Evolutionary conservation across 306 rosid genomes (phyloP), one percentile per base, ranked within the genome.

Genomic region (Gastrolobium bilobum): DNA sequence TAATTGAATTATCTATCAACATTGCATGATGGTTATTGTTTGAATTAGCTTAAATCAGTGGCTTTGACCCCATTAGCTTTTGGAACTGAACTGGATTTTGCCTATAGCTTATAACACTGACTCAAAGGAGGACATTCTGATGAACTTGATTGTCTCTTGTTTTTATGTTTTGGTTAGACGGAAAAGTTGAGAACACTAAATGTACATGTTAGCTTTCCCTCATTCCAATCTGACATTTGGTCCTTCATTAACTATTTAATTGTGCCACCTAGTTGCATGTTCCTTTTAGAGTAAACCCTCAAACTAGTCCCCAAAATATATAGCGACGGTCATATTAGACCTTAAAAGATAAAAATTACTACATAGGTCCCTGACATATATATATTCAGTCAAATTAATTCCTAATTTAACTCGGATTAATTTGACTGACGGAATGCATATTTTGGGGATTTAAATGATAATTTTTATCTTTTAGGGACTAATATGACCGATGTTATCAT

Each of bases 191-290:
- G 10, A 38, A 11, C 7, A 39, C 39, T 10, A 13, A 15, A 15
- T 52, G 35, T 51, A 51, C 6, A 7, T 29, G 26, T 29, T 39
- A 7, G 11, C 31, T 53, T 73, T 80, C 20, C 61, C 68, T 14
- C 10, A 46, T 73, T 60, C 29, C 10, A 39, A 6, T 20, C 44
- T 52, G 3, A 50, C 30, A 39, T 43, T 13, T 31, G 50, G 13
- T 53, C 66, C 73, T 30, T 15, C 66, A 7, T 73, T 74, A 10
- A 58, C 34, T 64, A 7, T 42, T n/a, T 47, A 8, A 7, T 53
- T 29, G 50, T 74, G 53, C 69, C 35, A 65, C 70, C 63, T 13
- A 42, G 30, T 75, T 75, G 52, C 33, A 15, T 48, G 48, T 58
- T 38, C 42, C 52, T 50, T 71, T 20, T 20, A 20, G 26, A 20